phyloP scores from a whole-genome alignment of 2,329 filamentous ascomycete species.

The Xylaria sp. region DNA sequence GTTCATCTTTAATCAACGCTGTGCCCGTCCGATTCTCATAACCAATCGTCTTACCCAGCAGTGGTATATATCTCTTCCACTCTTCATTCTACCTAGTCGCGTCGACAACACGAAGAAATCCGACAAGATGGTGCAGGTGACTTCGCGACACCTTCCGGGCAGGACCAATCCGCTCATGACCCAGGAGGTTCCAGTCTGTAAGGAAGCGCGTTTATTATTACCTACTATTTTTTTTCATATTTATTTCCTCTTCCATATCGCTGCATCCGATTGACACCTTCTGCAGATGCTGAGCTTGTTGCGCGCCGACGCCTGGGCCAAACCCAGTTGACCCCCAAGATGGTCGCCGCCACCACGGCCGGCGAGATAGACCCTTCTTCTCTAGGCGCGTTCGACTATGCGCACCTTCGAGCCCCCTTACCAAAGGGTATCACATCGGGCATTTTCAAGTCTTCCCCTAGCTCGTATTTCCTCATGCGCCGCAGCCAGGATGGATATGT shows the following conservation, averaged over 20 bases:
- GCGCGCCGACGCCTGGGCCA: conserved; percentile 83
- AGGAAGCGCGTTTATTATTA: conserved; percentile 12
- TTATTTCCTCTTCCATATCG: background rate
- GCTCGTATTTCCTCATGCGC: conserved; percentile 95
- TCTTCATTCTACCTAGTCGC: conserved; percentile 19
- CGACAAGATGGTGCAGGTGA: conserved; percentile 33
- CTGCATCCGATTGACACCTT: conserved; percentile 18
- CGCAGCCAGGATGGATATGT: conserved; percentile 80
- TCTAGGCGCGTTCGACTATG: conserved; percentile 88
- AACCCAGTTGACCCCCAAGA: conserved; percentile 81
- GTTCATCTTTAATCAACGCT: conserved; percentile 21
- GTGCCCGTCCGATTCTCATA: conserved; percentile 1
- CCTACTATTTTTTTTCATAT: background rate
- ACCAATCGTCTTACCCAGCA: conserved; percentile 3
- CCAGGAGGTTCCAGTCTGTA: conserved; percentile 60
- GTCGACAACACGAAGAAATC: conserved; percentile 11
- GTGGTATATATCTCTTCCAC: conserved; percentile 3
- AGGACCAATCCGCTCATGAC: conserved; percentile 62
- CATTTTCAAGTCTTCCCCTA: conserved; percentile 84
- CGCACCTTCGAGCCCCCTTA: conserved; percentile 85
- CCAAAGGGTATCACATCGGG: conserved; percentile 88
- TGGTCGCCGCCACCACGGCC: conserved; percentile 63
- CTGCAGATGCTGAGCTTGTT: conserved; percentile 66
- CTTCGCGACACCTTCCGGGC: conserved; percentile 48
- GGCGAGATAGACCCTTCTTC: conserved; percentile 68